Percentiles rank a stretch among this genome's conserved stretches.
Evolutionary conservation across 371 early-diverging fungal species (phyloP).

Genomic region (Mucor saturninus): DNA sequence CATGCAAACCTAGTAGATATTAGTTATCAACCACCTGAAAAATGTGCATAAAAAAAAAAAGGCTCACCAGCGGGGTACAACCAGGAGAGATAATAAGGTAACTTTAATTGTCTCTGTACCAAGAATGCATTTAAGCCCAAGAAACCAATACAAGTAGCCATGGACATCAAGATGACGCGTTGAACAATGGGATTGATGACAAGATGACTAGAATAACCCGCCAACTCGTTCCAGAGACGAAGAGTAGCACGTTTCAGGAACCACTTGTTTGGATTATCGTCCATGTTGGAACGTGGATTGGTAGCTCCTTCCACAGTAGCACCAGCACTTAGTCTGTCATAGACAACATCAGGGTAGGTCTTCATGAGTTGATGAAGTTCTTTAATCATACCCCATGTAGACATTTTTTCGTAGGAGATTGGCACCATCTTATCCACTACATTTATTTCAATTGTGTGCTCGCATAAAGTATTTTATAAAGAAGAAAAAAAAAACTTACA

Average conservation of each 20-base stretch:
- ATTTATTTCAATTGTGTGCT: background rate
- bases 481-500: constrained; percentile 20
- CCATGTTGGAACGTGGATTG: background rate
- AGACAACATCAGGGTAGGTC: constrained; percentile 24
- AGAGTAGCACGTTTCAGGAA: constrained; percentile 21
- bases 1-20: constrained; percentile 9
- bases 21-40: background rate
- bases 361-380: constrained; percentile 40
- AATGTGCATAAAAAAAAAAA: background rate
- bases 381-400: constrained; percentile 25
- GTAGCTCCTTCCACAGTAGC: background rate
- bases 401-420: constrained; percentile 17
- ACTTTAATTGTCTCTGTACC: constrained; percentile 36
- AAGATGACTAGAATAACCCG: constrained; percentile 31
- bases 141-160: constrained; percentile 10
- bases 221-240: constrained; percentile 33
- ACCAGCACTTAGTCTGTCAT: constrained; percentile 26
- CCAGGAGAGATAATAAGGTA: constrained; percentile 18
- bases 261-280: constrained; percentile 25
- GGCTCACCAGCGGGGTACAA: constrained; percentile 8
- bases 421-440: constrained; percentile 20
- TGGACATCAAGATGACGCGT: constrained; percentile 9
- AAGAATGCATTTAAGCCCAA: constrained; percentile 24
- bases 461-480: background rate
- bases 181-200: constrained; percentile 33